A percentile compares a stretch with the other conserved stretches of the same genome.
Evolutionary conservation across 2,329 filamentous ascomycete species (phyloP).

Genomic region (Peltaster fructicola): DNA sequence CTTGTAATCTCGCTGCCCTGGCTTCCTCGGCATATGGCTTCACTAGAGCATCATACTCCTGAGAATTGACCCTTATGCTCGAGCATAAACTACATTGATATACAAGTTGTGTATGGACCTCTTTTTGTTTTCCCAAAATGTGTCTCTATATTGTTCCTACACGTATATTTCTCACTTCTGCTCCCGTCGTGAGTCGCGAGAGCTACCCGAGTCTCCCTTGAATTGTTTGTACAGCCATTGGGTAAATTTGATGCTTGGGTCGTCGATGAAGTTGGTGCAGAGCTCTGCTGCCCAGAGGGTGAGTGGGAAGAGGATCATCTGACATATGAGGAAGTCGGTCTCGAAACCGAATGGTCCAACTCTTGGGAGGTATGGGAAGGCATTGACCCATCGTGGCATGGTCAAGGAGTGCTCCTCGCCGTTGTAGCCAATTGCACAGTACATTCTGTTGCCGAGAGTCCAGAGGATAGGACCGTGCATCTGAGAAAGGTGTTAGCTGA

Average conservation of each 20-base stretch:
- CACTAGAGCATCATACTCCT: too few relatives aligned
- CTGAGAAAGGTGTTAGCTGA: too few relatives aligned
- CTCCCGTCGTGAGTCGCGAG: too few relatives aligned
- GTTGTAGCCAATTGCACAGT: slow-evolving; percentile 41
- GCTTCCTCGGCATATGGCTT: too few relatives aligned
- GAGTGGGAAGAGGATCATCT: slow-evolving; percentile 41
- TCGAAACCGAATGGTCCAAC: slow-evolving; percentile 44
- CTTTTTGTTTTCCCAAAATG: too few relatives aligned
- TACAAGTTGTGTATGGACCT: too few relatives aligned
- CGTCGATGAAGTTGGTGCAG: slow-evolving; percentile 38
- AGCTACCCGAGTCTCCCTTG: too few relatives aligned
- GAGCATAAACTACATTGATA: too few relatives aligned
- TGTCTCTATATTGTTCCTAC: too few relatives aligned
- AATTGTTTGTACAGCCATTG: slow-evolving; percentile 39
- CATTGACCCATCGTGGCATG: slow-evolving; percentile 40
- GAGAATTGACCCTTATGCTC: too few relatives aligned
- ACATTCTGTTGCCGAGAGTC: slow-evolving; percentile 44
- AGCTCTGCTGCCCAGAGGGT: slow-evolving; percentile 42
- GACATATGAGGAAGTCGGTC: slow-evolving; percentile 39
- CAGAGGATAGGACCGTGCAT: slow-evolving; percentile 44
- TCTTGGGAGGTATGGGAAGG: slow-evolving; percentile 35
- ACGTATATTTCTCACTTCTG: too few relatives aligned
- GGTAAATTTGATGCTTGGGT: slow-evolving; percentile 41
- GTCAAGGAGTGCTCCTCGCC: slow-evolving; percentile 31
- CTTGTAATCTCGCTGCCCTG: too few relatives aligned